Evolutionary conservation across 2,329 filamentous ascomycete species (phyloP).

Genomic region (Aureobasidium sp.): DNA sequence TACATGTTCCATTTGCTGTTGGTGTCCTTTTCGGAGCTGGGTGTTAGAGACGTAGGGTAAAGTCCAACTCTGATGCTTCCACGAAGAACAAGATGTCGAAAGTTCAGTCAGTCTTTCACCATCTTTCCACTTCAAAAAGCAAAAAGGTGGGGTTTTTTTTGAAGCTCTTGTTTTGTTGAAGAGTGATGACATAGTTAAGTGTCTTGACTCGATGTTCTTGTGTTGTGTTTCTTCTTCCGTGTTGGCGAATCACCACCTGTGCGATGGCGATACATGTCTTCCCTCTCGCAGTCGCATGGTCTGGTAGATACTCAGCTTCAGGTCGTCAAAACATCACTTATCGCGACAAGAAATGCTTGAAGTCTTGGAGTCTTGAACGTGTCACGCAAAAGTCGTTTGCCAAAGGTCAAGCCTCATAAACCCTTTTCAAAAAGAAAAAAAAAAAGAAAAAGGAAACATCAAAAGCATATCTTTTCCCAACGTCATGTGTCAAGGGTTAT

Average conservation of each 20-base stretch:
- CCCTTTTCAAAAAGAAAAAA: not conserved
- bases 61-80: not conserved
- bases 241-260: not conserved
- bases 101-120: no score
- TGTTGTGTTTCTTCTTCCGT: not conserved
- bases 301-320: not conserved
- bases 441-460: not conserved
- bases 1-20: no score
- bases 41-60: no score
- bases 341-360: not conserved
- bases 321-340: not conserved
- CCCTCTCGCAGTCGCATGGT: not conserved
- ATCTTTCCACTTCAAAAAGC: not conserved
- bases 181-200: not conserved
- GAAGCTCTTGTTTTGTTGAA: not conserved
- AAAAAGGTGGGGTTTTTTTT: not conserved
- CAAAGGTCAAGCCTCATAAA: not conserved
- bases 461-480: not conserved
- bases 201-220: not conserved
- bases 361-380: not conserved
- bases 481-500: not conserved
- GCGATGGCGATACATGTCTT: not conserved
- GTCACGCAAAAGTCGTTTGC: not conserved
- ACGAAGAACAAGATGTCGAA: not conserved
- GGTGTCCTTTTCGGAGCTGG: no score